Evolutionary conservation across 352 stramenopile genomes (phyloP).

Genomic region (Phytophthora pseudosyringae): DNA sequence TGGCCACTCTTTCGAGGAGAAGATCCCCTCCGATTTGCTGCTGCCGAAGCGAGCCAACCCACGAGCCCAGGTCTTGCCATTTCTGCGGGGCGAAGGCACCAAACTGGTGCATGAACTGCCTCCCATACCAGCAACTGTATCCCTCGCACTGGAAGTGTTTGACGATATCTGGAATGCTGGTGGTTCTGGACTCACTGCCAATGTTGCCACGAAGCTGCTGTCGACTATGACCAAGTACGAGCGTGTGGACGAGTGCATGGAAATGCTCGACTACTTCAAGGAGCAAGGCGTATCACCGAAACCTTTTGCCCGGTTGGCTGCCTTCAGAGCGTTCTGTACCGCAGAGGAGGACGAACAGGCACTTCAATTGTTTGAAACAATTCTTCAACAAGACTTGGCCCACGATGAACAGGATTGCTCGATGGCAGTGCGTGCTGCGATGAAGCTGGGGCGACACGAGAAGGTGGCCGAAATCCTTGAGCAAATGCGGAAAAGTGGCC

Average conservation of each 20-base stretch:
- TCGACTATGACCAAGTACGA: conserved; percentile 17
- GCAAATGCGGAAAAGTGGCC: conserved; percentile 3
- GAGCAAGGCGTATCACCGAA: conserved; percentile 13
- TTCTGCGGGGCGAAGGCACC: background rate
- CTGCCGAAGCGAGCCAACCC: background rate
- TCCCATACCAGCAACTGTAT: conserved; percentile 5
- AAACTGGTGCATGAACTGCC: background rate
- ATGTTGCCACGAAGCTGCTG: conserved; percentile 20
- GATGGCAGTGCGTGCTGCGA: conserved; percentile 9
- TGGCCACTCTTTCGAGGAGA: background rate
- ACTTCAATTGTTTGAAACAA: conserved; percentile 12
- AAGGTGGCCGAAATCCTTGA: conserved; percentile 6
- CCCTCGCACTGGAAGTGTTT: conserved; percentile 21
- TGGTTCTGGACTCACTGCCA: conserved; percentile 9
- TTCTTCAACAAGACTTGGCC: conserved; percentile 8
- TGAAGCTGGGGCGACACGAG: conserved; percentile 13
- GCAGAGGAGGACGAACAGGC: background rate
- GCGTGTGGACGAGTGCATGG: conserved; percentile 11
- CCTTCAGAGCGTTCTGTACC: conserved; percentile 10
- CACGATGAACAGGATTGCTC: background rate
- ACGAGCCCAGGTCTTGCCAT: background rate
- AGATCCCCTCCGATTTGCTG: background rate
- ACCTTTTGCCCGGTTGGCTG: conserved; percentile 4
- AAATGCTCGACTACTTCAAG: conserved; percentile 25
- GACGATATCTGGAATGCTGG: conserved; percentile 11